phyloP scores from a whole-genome alignment of 768 basidiomycete species.

The Amanita fuliginea region DNA sequence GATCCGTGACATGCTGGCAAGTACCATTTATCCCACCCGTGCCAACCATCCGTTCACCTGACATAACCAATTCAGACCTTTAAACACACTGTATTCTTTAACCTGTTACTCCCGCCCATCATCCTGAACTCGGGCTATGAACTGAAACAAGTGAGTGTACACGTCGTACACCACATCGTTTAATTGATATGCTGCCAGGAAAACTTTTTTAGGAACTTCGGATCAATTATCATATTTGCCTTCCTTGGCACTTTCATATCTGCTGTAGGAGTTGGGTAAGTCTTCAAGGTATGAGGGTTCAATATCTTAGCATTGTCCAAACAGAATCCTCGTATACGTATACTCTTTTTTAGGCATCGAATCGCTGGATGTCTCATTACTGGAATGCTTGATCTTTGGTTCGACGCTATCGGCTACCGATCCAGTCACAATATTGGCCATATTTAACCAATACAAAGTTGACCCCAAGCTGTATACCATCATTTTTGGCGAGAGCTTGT shows the following conservation, averaged over 20 bases:
- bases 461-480: conserved; percentile 96
- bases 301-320: conserved; percentile 33
- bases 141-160: conserved; percentile 83
- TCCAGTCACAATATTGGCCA: conserved; percentile 94
- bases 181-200: conserved; percentile 40
- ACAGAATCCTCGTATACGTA: conserved; percentile 85
- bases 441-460: conserved; percentile 98
- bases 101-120: conserved; percentile 94
- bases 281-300: conserved; percentile 11
- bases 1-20: conserved; percentile 96
- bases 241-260: conserved; percentile 95
- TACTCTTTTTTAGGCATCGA: conserved; percentile 92
- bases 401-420: conserved; percentile 96
- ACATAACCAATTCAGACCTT: conserved; percentile 52
- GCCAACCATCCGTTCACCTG: conserved; percentile 1
- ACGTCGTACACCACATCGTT: background rate
- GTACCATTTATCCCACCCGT: conserved; percentile 16
- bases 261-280: conserved; percentile 91
- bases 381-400: conserved; percentile 95
- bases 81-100: conserved; percentile 96
- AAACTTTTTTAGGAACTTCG: conserved; percentile 98
- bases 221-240: conserved; percentile 88
- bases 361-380: conserved; percentile 69
- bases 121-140: conserved; percentile 98
- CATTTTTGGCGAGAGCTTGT: conserved; percentile 93